Base-by-base conservation (phyloP, 1,139 yeast species). In the Blastobotrys ciferrii region DNA sequence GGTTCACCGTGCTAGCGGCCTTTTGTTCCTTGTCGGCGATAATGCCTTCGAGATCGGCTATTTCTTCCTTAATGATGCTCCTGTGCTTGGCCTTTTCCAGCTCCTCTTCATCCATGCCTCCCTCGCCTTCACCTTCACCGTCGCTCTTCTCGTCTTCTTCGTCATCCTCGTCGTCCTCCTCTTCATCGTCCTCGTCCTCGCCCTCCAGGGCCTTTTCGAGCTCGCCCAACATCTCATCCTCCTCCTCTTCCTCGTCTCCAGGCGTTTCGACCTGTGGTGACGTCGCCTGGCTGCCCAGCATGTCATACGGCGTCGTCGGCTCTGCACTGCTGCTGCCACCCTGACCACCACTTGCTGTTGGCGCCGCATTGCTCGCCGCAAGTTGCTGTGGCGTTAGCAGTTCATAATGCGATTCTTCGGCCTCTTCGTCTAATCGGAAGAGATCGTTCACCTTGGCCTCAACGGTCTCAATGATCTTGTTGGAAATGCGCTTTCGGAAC, bases 31-130 rank as follows among this genome's bases (percentile, higher is more conserved):
- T 92, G 59, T 82, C 82, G 47, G 78, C 81, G 49, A 94, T 86
- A 0, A 92, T 91, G 38, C 79, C 71, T 61, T 87, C 91, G 54
- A 94, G 74, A 62, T 94, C 98, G 12, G 77, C 72, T 47, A 94
- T 82, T 64, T 91, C 98, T 65, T 91, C 98, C 54, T 81, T 81
- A 52, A 92, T 72, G 58, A 89, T 76, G 61, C 85, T 89, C 57
- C 58, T 87, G 94, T 56, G 76, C 62, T 85, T 88, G 58, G 79
- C 79, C 58, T 63, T 74, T 51, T 65, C 77, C 59, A 62, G 63
- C 60, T 58, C 62, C 43, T 62, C 76, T 28, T 68, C 73, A 43
- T 68, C 71, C 57, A 60, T 54, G 17, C 54, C 64, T 28, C 64
- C 71, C 19, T 67, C 73, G 18, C 67, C 72, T 2, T 73, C 78